Evolutionary conservation across 192 early-diverging fungal species (phyloP).

Genomic region (Obelidium mucronatum): DNA sequence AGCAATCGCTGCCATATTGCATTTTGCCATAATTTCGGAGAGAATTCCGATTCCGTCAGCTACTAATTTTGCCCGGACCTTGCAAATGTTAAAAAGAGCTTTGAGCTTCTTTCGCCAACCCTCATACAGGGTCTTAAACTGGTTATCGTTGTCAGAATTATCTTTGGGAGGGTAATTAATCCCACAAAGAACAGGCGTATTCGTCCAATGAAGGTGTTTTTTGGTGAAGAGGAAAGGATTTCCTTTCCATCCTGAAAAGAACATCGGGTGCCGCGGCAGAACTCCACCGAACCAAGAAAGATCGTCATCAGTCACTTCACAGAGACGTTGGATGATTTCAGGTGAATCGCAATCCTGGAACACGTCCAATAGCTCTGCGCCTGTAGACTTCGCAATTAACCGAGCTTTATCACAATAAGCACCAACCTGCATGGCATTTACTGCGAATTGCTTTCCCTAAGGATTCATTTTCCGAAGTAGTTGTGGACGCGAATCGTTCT

Average conservation of each 20-base stretch:
- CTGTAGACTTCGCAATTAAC: too few relatives aligned
- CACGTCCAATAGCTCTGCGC: background rate
- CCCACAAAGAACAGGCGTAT: background rate
- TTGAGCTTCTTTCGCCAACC: background rate
- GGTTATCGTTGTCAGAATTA: background rate
- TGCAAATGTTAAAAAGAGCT: background rate
- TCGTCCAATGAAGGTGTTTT: background rate
- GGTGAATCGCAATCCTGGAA: background rate
- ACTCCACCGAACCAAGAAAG: slow-evolving; percentile 7
- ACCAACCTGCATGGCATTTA: too few relatives aligned
- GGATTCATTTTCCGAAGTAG: too few relatives aligned
- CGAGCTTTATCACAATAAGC: too few relatives aligned
- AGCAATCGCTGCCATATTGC: background rate
- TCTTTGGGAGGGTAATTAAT: background rate
- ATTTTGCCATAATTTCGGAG: slow-evolving; percentile 4
- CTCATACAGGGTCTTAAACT: background rate
- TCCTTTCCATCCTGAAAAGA: slow-evolving; percentile 15
- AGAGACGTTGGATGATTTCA: background rate
- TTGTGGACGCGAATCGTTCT: too few relatives aligned
- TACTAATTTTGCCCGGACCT: background rate
- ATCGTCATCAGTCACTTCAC: background rate
- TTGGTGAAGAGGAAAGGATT: slow-evolving; percentile 1
- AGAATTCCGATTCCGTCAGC: background rate
- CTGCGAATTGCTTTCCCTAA: too few relatives aligned
- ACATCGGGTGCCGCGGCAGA: slow-evolving; percentile 22